Evolutionary conservation across 352 stramenopile genomes (phyloP), one percentile per base, ranked within the genome.

Genomic region (Plasmopara viticola): DNA sequence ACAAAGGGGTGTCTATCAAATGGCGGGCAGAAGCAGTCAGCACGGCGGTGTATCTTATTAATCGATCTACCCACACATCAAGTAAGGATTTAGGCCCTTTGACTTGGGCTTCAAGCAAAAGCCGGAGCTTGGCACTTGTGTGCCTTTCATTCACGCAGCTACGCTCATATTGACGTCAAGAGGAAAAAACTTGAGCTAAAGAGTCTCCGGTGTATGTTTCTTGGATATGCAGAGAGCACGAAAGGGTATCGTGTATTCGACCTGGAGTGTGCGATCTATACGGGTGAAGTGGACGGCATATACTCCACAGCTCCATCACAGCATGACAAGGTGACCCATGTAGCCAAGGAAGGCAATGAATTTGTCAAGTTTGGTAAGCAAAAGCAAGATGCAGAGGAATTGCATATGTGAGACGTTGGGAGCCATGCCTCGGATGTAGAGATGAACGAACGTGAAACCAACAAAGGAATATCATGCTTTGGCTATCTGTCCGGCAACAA

Each of bases 111-210:
- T 41, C 13, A 41, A 15, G 37, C 9, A 17, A 13, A 41, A 17
- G 9, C 13, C n/a, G 37, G 9, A 41, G 13, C 1, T 41, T 8
- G 37, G 18, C 37, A 41, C 14, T 17, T 41, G n/a, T 6, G 9
- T 17, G 9, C 18, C 6, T 41, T 41, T 17, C 1, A 17, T 7
- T 18, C 37, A 15, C 37, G 18, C 2, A 13, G 1, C 14, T 17
- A 41, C 37, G 37, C 12, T 41, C 37, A 41, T 15, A 15, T 41
- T 41, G 37, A 41, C 13, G 37, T 38, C 37, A 41, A 41, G 14
- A 41, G 9, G 37, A 14, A 1, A 15, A 41, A 41, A 13, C 37
- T 41, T 2, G 33, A 38, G 9, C 33, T 14, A 38, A 38, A 14
- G 14, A 17, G 2, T 41, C 14, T 41, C 1, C 12, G 20, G 9